Percentiles rank a stretch among this genome's conserved stretches.
phyloP scores from a whole-genome alignment of 306 rosid species.

The Heteromeles arbutifolia region DNA sequence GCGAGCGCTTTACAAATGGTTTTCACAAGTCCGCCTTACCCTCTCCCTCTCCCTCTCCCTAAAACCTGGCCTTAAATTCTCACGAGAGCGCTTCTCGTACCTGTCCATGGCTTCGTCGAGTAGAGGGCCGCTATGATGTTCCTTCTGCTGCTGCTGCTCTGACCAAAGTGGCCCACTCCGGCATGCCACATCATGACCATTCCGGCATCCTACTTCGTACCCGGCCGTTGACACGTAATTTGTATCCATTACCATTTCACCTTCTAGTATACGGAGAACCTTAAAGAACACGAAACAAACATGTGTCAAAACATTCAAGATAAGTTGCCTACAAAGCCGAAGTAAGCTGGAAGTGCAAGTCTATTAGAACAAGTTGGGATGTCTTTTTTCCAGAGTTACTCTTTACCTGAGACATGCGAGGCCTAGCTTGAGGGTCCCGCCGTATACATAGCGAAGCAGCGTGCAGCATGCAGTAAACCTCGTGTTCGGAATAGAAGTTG shows the following conservation, averaged over 20 bases:
- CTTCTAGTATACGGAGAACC: constrained; percentile 94
- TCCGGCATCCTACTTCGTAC: constrained; percentile 65
- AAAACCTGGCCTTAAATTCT: constrained; percentile 45
- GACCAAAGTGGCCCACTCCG: constrained; percentile 70
- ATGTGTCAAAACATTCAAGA: neutral
- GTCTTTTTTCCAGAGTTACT: neutral
- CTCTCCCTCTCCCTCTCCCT: constrained; percentile 68
- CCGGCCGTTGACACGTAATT: constrained; percentile 58
- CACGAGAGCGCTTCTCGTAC: constrained; percentile 65
- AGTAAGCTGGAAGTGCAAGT: neutral
- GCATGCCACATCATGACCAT: constrained; percentile 52
- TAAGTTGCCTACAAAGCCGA: neutral
- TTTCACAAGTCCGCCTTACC: constrained; percentile 48
- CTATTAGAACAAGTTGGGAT: neutral
- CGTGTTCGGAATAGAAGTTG: constrained; percentile 58
- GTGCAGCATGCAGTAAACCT: constrained; percentile 84
- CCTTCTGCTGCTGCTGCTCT: constrained; percentile 63
- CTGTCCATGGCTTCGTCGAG: constrained; percentile 50
- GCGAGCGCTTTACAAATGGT: constrained; percentile 33
- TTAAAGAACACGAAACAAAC: constrained; percentile 23
- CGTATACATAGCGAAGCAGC: constrained; percentile 91
- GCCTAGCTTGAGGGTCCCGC: constrained; percentile 83
- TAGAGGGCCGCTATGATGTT: constrained; percentile 50
- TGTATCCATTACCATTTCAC: constrained; percentile 84
- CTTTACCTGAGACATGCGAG: constrained; percentile 94